Evolutionary conservation across 78 protist species (phyloP).

Genomic region (Pelomyxa schiedti): DNA sequence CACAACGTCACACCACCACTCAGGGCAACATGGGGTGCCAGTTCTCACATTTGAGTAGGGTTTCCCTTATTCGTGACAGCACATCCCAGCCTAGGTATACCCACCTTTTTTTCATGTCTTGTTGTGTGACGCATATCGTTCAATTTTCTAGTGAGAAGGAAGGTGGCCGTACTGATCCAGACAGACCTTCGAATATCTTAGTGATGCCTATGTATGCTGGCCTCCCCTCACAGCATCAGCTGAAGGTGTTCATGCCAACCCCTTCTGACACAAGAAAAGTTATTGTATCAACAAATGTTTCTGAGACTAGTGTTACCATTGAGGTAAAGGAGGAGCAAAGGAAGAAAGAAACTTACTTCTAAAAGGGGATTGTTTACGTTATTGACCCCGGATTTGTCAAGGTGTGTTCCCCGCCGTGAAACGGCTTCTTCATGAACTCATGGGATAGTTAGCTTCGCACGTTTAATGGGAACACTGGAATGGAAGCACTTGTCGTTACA

Average conservation of each 20-base stretch:
- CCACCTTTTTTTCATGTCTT: too few species aligned
- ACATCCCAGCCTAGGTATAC: too few species aligned
- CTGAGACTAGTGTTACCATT: conserved; percentile 92
- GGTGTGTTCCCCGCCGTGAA: conserved; percentile 1
- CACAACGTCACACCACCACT: too few species aligned
- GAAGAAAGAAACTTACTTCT: too few species aligned
- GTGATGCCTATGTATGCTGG: conserved; percentile 54
- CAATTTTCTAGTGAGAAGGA: too few species aligned
- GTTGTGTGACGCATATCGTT: too few species aligned
- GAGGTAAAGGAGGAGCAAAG: too few species aligned
- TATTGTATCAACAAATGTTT: conserved; percentile 87
- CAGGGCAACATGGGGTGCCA: too few species aligned
- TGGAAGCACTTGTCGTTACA: conserved; percentile 84
- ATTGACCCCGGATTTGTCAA: conserved; percentile 88
- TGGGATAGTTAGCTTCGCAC: conserved; percentile 1
- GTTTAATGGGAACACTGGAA: conserved; percentile 56
- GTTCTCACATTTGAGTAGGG: background rate
- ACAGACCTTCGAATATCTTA: background rate
- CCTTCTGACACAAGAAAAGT: conserved; percentile 67
- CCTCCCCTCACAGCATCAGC: conserved; percentile 48
- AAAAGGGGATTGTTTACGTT: conserved; percentile 82
- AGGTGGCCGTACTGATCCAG: background rate
- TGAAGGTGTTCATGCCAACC: conserved; percentile 31
- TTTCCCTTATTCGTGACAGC: background rate
- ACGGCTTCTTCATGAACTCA: background rate